Base-by-base conservation (phyloP, 202 grass and related monocot genomes). In the Sporobolus alterniflorus region DNA sequence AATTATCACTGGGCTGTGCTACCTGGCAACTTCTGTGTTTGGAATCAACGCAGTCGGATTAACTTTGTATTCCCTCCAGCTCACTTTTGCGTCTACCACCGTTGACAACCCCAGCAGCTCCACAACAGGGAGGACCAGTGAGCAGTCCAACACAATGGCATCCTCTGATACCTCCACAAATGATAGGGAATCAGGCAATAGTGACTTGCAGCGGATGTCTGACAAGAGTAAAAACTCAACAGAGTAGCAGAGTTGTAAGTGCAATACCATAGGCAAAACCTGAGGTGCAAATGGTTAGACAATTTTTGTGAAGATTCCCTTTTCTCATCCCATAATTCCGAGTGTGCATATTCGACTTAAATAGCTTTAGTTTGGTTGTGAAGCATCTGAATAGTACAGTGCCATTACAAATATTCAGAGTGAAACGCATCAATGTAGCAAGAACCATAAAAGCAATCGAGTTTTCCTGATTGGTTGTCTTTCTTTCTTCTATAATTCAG, bases 21-120 rank as follows among this genome's bases (percentile, higher is more conserved):
- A 98, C 63, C 56, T 98, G 63, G 95, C 92, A 84, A 98, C 95
- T 18, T 93, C 87, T 91, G 90, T 98, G 75, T 98, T 98, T 56
- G 95, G 95, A 67, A 74, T 95, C 66, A 98, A 98, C 77, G 89
- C 84, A 2, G 46, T 83, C 12, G 95, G 95, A 21, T 93, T 98
- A 79, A 59, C 90, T 42, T 77, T 93, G 59, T 98, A 95, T 42
- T 84, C 90, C 32, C 56, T 93, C 70, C 95, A 98, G 61, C 92
- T 98, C 61, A 86, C 90, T 71, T 74, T 98, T 57, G 82, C 85
- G 49, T 91, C 88, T 49, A 57, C 82, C 85, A 85, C 77, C 67
- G 89, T 86, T 8, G 75, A 86, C 7, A 69, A 89, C 44, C 74
- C 89, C 46, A 73, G 73, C 59, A 72, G 71, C 41, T 61, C 89